Percentiles rank a stretch among this genome's conserved stretches.
These are phyloP conservation scores for Tylopilus plumbeoviolaceoides DNA, from an alignment of 768 basidiomycete genomes.

Conservation along the genomic window DNA sequence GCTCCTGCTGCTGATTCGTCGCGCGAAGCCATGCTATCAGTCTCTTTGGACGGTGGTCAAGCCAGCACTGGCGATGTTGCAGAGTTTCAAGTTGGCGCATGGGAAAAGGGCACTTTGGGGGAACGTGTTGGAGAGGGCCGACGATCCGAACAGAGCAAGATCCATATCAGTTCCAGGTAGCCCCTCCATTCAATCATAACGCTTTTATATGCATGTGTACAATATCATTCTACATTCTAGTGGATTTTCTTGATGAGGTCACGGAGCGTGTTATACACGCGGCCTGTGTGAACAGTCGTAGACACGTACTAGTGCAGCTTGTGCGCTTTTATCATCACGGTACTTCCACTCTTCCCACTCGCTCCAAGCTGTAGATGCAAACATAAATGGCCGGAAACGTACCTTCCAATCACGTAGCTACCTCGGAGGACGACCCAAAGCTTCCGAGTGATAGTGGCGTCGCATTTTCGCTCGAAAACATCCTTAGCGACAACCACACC, in stretches of 20 bases:
- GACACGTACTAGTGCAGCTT: neutral
- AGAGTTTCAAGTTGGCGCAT: constrained; percentile 18
- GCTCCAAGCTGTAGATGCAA: constrained; percentile 9
- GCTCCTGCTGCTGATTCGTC: constrained; percentile 31
- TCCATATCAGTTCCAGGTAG: constrained; percentile 29
- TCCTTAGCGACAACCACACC: constrained; percentile 62
- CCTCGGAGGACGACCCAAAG: constrained; percentile 6
- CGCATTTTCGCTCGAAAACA: constrained; percentile 63
- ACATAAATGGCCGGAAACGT: constrained; percentile 20
- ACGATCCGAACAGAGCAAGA: constrained; percentile 37
- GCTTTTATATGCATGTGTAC: constrained; percentile 12
- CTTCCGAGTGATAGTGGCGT: constrained; percentile 5
- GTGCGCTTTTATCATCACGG: constrained; percentile 10
- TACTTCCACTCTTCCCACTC: constrained; percentile 5
- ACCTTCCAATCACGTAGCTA: constrained; percentile 12
- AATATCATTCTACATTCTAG: constrained; percentile 8
- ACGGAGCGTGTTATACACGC: constrained; percentile 19
- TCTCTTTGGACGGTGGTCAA: neutral
- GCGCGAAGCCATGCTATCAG: constrained; percentile 2
- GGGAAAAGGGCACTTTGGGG: constrained; percentile 56
- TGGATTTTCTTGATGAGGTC: neutral
- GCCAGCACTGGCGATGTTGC: constrained; percentile 1
- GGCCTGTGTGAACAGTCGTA: constrained; percentile 23
- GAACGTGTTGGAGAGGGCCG: constrained; percentile 43
- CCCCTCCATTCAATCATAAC: neutral